These are phyloP conservation scores for Blastobotrys parvus DNA, from an alignment of 805 yeast genomes.

Conservation along the genomic window DNA sequence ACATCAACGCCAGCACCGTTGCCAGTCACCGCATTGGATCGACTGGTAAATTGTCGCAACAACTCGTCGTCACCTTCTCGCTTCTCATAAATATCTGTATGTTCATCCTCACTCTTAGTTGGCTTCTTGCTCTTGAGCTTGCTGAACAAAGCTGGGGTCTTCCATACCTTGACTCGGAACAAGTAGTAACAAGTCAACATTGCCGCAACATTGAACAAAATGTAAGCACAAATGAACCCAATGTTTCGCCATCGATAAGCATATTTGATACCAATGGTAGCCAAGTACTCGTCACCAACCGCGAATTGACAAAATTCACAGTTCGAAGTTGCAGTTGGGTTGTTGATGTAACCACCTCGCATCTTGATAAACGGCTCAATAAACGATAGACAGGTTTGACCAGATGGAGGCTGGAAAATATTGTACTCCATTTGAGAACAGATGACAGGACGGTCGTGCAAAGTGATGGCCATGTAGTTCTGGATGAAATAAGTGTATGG, in stretches of 20 bases:
- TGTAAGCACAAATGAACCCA: slow-evolving; percentile 53
- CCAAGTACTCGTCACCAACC: slow-evolving; percentile 37
- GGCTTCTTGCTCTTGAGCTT: slow-evolving; percentile 3
- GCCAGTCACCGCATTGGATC: too few species aligned
- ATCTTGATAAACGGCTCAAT: slow-evolving; percentile 34
- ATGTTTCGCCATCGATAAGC: slow-evolving; percentile 55
- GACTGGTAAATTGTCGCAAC: too few species aligned
- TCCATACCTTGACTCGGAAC: slow-evolving; percentile 18
- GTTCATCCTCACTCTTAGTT: slow-evolving; percentile 1
- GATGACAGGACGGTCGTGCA: slow-evolving; percentile 43
- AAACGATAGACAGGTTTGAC: slow-evolving; percentile 57
- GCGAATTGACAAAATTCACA: slow-evolving; percentile 37
- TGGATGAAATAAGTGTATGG: slow-evolving; percentile 65
- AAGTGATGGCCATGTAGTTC: slow-evolving; percentile 40
- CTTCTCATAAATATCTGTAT: slow-evolving; percentile 7
- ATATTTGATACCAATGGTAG: slow-evolving; percentile 36
- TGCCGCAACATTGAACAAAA: slow-evolving; percentile 42
- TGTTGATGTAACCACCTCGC: slow-evolving; percentile 48
- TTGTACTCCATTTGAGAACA: slow-evolving; percentile 45
- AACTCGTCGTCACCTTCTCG: slow-evolving; percentile 12
- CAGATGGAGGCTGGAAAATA: slow-evolving; percentile 45
- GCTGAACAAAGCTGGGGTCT: slow-evolving; percentile 5
- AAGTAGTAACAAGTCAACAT: slow-evolving; percentile 27
- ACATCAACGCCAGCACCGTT: too few species aligned
- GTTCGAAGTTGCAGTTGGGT: slow-evolving; percentile 39